Conservation (phyloP, 495 filamentous ascomycete genomes). For the Penicillium alfredii region DNA sequence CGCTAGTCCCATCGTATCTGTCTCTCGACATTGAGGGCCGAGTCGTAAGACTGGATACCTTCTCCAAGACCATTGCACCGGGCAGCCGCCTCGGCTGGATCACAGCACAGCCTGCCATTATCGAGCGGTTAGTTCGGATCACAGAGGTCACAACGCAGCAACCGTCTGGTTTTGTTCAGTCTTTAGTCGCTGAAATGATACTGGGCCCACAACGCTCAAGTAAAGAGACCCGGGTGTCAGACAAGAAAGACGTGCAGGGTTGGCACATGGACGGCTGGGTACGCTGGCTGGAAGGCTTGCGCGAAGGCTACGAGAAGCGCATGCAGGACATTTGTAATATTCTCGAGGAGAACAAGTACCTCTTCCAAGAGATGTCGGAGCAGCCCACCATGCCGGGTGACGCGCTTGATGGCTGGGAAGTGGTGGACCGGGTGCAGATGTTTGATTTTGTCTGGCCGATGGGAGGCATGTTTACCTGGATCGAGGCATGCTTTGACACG, state of each 20-base stretch:
- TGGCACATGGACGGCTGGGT: constrained; percentile 89
- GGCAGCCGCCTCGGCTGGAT: constrained; percentile 74
- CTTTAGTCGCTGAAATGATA: constrained; percentile 69
- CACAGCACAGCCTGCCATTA: constrained; percentile 69
- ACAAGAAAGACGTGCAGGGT: constrained; percentile 36
- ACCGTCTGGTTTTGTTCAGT: constrained; percentile 83
- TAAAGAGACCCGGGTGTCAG: constrained; percentile 15
- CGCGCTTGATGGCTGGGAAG: constrained; percentile 53
- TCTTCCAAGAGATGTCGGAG: constrained; percentile 43
- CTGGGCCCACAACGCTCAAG: constrained; percentile 63
- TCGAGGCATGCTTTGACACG: constrained; percentile 57
- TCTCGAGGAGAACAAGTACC: constrained; percentile 58
- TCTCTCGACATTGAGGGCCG: constrained; percentile 79
- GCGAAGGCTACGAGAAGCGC: constrained; percentile 73
- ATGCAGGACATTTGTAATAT: constrained; percentile 69
- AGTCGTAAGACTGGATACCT: constrained; percentile 77
- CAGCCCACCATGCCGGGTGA: constrained; percentile 28
- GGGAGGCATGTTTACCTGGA: constrained; percentile 94
- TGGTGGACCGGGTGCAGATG: constrained; percentile 63
- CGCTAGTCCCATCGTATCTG: constrained; percentile 70
- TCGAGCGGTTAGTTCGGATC: constrained; percentile 67
- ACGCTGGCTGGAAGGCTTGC: constrained; percentile 77
- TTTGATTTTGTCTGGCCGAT: constrained; percentile 71
- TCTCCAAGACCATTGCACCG: constrained; percentile 76
- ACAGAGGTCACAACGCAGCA: constrained; percentile 72